Conservation (phyloP, 176 grass and related monocot genomes). For the Carex cristatella region DNA sequence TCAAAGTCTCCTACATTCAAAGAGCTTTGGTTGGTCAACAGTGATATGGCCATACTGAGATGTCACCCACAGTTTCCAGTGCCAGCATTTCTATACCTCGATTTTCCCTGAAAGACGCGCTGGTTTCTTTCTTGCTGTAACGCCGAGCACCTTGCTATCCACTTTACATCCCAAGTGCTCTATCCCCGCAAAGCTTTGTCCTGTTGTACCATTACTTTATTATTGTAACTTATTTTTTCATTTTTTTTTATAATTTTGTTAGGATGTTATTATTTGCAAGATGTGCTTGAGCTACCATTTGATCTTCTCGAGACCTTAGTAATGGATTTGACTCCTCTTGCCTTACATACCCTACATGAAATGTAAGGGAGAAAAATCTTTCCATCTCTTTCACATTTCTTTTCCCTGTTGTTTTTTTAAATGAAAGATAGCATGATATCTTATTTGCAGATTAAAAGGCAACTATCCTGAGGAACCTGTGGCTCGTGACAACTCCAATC, state of each 20-base stretch:
- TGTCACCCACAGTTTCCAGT: too few relatives aligned
- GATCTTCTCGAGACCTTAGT: slow-evolving; percentile 26
- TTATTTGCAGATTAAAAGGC: neutral
- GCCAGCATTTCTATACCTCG: too few relatives aligned
- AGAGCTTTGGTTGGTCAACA: too few relatives aligned
- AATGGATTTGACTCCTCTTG: slow-evolving; percentile 28
- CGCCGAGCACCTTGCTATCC: too few relatives aligned
- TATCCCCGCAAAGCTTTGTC: too few relatives aligned
- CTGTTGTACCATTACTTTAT: neutral
- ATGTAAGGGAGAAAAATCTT: slow-evolving; percentile 14
- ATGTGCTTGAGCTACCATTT: slow-evolving; percentile 33
- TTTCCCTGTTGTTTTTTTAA: neutral
- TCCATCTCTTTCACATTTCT: neutral
- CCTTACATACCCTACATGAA: slow-evolving; percentile 34
- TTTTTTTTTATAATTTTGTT: neutral
- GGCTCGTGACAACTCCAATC: neutral
- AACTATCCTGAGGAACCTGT: slow-evolving; percentile 13
- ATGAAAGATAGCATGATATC: neutral
- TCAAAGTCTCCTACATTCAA: too few relatives aligned
- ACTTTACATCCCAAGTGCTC: too few relatives aligned
- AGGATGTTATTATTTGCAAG: slow-evolving; percentile 28
- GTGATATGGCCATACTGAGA: too few relatives aligned
- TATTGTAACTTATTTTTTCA: neutral
- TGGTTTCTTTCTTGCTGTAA: too few relatives aligned
- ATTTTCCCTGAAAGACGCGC: too few relatives aligned